Evolutionary conservation across 2,329 filamentous ascomycete species (phyloP), one percentile per base, ranked within the genome.

Genomic region (Fusarium nanum): DNA sequence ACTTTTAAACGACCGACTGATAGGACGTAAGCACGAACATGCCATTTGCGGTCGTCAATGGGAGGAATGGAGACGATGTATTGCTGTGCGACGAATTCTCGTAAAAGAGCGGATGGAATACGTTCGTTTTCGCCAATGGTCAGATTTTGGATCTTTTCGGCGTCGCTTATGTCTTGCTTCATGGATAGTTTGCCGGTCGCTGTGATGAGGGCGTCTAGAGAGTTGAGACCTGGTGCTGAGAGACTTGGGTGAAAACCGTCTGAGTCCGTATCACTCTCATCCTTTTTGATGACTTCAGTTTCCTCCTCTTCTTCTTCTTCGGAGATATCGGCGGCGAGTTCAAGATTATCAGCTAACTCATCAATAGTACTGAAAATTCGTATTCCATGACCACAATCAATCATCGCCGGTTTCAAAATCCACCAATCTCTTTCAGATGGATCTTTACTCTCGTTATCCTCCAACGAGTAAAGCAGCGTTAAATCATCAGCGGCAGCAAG

Each of bases 361-460:
- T 80, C 76, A 13, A 77, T 63, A 0, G 79, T 81, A 28, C 79
- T 81, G 58, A 81, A 81, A 11, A 81, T 73, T 0, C 79, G 75
- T n/a, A 81, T 81, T 0, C 80, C 80, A 11, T 78, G 76, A 2
- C 79, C 80, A n/a, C 79, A 81, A 23, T 81, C 80, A 12, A 81
- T 76, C 63, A 81, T 69, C 1, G 80, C 79, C 3, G 80, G 79
- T 52, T 81, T 81, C 6, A 81, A 56, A 25, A 81, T 81, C 80
- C 80, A 81, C 79, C 80, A 81, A 32, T 81, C 76, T 2, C 80
- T 70, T 3, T 81, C 73, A 0, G 53, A 52, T 0, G 76, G 34
- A 2, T 68, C 64, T 47, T 73, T 79, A 10, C 34, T 42, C 22
- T 73, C 76, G 34, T 81, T 81, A 6, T 78, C 73, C 28, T 81